Evolutionary conservation across 139 green algal species (phyloP).

Genomic region (Raphidocelis subcapitata): DNA sequence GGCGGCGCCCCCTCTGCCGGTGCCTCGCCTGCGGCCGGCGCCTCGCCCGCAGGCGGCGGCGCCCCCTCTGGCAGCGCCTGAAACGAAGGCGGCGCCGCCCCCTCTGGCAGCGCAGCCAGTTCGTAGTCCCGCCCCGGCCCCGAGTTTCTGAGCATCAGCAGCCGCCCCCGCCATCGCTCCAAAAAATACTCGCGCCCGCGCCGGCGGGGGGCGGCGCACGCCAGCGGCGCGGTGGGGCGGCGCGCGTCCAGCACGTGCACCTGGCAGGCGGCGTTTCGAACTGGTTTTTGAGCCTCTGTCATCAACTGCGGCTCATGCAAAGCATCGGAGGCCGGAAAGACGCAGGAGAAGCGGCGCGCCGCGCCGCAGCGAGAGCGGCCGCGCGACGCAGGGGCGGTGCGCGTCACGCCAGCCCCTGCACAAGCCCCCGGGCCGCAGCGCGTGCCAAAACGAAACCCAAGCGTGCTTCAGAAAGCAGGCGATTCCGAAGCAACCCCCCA

Average conservation of each 20-base stretch:
- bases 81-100: background rate
- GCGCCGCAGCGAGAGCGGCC: too few species aligned
- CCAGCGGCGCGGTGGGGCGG: background rate
- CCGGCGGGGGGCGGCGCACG: slow-evolving; percentile 38
- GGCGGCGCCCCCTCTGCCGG: too few species aligned
- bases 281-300: too few species aligned
- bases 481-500: slow-evolving; percentile 26
- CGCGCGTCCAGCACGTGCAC: slow-evolving; percentile 52
- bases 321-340: too few species aligned
- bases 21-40: slow-evolving; percentile 28
- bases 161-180: slow-evolving; percentile 44
- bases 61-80: too few species aligned
- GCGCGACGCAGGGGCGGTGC: too few species aligned
- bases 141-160: slow-evolving; percentile 46
- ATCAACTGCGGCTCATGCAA: background rate
- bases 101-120: background rate
- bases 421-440: too few species aligned
- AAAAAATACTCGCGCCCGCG: slow-evolving; percentile 78
- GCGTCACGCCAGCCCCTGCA: too few species aligned
- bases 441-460: too few species aligned
- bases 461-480: too few species aligned
- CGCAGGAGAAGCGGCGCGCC: too few species aligned
- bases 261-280: slow-evolving; percentile 31
- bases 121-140: background rate
- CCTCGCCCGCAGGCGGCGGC: background rate